Evolutionary conservation across 2,329 filamentous ascomycete species (phyloP).

Genomic region (Fusarium avenaceum): DNA sequence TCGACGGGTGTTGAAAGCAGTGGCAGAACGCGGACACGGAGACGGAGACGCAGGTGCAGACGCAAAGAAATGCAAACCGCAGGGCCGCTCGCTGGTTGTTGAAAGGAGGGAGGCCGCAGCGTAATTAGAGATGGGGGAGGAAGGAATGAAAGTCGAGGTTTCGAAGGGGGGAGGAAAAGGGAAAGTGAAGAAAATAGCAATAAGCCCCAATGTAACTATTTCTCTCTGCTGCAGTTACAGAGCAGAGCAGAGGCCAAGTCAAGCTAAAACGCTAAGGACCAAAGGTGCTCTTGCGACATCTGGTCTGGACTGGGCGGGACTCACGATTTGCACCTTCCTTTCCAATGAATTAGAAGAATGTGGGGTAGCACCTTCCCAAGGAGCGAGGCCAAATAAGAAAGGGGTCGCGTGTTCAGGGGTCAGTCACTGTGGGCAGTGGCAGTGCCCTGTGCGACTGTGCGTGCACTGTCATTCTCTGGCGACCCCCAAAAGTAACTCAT

Average conservation of each 20-base stretch:
- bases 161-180: not conserved
- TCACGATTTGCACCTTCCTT: conserved; percentile 17
- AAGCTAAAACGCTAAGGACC: not conserved
- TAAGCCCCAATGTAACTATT: not conserved
- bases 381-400: conserved; percentile 41
- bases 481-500: conserved; percentile 8
- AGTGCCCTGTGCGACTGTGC: too few species aligned
- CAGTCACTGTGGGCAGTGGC: not conserved
- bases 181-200: conserved; percentile 15
- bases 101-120: conserved; percentile 20
- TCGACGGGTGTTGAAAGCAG: conserved; percentile 25
- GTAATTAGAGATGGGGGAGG: conserved; percentile 4
- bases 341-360: conserved; percentile 33
- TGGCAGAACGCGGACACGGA: conserved; percentile 12
- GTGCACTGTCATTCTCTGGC: not conserved
- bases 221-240: not conserved
- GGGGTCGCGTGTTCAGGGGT: conserved; percentile 45
- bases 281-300: conserved; percentile 5
- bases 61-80: conserved; percentile 9
- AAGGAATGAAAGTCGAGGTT: not conserved
- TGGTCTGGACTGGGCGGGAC: conserved; percentile 25
- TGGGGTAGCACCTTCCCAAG: conserved; percentile 31
- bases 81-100: conserved; percentile 26
- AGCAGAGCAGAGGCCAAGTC: not conserved
- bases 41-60: conserved; percentile 11